Percentiles rank a stretch among this genome's conserved stretches.
Conservation (phyloP, 2,329 filamentous ascomycete species). For the Penicillium palitans region DNA sequence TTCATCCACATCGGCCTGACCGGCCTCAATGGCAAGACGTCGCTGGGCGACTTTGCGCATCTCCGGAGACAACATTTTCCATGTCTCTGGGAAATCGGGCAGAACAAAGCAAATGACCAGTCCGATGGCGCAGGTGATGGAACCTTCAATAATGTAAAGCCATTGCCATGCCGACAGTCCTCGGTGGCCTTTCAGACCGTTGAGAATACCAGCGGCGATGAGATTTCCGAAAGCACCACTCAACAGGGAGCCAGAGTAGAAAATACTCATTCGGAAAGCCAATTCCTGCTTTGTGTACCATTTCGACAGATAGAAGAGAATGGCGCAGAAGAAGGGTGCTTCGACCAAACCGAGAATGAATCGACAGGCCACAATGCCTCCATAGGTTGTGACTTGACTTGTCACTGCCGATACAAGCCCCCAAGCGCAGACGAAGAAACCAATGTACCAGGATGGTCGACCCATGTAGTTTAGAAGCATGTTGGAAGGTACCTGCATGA, state of each 20-base stretch:
- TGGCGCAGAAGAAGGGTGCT: constrained; percentile 50
- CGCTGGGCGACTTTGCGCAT: constrained; percentile 50
- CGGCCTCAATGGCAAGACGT: constrained; percentile 53
- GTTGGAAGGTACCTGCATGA: constrained; percentile 52
- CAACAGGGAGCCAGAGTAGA: constrained; percentile 54
- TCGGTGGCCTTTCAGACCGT: constrained; percentile 38
- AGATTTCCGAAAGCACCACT: constrained; percentile 55
- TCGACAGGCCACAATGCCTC: constrained; percentile 46
- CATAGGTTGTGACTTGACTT: constrained; percentile 45
- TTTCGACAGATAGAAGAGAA: constrained; percentile 51
- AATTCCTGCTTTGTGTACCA: constrained; percentile 58
- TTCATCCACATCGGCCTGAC: constrained; percentile 52
- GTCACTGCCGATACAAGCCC: constrained; percentile 49
- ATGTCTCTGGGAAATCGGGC: constrained; percentile 50
- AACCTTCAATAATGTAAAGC: constrained; percentile 46
- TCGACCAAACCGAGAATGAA: constrained; percentile 51
- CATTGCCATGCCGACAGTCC: constrained; percentile 45
- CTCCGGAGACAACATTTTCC: constrained; percentile 45
- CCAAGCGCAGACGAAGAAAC: constrained; percentile 49
- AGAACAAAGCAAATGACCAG: constrained; percentile 38
- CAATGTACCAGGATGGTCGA: constrained; percentile 46
- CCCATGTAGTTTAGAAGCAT: constrained; percentile 46
- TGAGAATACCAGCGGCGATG: constrained; percentile 54
- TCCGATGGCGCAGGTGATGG: constrained; percentile 37
- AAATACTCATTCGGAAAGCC: constrained; percentile 52